Evolutionary conservation across 2,329 filamentous ascomycete genomes (phyloP), one percentile per base, ranked within the genome.

Genomic region (Epichloe coenophiala): DNA sequence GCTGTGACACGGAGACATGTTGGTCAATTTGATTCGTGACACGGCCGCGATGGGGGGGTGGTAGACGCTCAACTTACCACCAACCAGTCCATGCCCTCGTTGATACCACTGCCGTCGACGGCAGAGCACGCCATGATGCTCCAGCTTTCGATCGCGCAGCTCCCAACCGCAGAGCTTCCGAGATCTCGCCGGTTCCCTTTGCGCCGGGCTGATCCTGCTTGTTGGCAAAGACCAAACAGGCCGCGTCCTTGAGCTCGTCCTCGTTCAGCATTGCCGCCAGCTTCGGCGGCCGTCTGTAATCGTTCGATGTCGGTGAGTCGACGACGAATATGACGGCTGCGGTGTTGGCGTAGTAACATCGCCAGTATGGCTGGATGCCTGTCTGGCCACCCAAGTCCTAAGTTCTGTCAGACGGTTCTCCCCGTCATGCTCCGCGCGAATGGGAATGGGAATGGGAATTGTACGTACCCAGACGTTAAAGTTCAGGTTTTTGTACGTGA

Each of bases 321-420:
- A 98, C 91, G 55, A 98, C 93, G 73, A 98, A 98, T 63, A 98
- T 91, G 58, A 98, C 93, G 17, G 93, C 93, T 33, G 93, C 91
- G 1, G 93, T 98, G 73, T 98, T 97, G 65, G 90, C 88, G 65
- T 97, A 98, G 77, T 98, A 98, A 73, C 93, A 98, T 67, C 93
- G 81, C 93, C 93, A 98, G 74, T 98, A 98, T 2, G 93, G 93
- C 58, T 93, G 81, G 67, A 98, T 98, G 59, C 86, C 94, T n/a
- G 93, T 98, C 75, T 98, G 93, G 39, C 93, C 93, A 63, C 93
- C 91, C 45, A 97, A 77, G 73, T 97, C 91, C 84, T 87, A 58
- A 58, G 2, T 36, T 17, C 12, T 19, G 48, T 53, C 27, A 53
- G 48, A 15, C 17, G 15, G 5, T 19, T n/a, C 2, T 5, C 5